Evolutionary conservation across 2,329 filamentous ascomycete species (phyloP), one percentile per base, ranked within the genome.

Genomic region (Trichoderma oligosporum): DNA sequence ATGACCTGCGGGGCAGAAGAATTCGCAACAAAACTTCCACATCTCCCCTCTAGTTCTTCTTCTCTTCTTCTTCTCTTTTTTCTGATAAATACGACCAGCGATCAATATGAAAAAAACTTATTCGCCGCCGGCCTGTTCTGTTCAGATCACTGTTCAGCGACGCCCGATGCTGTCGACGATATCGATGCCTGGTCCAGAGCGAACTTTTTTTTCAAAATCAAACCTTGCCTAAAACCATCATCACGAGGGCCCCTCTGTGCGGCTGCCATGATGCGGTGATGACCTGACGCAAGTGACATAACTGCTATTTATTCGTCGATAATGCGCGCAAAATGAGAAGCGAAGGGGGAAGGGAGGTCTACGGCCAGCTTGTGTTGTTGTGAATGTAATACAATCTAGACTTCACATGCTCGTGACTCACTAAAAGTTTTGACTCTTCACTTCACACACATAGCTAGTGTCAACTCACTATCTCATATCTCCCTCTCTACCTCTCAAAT

Each of bases 221-320:
- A n/a, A 79, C 79, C 75, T 82, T 83, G 80, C 75, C 76, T 79
- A 85, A 85, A 84, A 85, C 82, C 82, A 84, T 85, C 74, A 78
- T 83, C 81, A 83, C 79, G 82, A 85, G 82, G 80, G 82, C 81
- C 82, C 80, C 80, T 78, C 71, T 46, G 79, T 70, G 80, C 73
- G 81, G 81, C 80, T 76, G 68, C 81, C 82, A 84, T 83, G 82
- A 84, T 82, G 77, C 80, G 82, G 66, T 82, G 82, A 84, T 84
- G 81, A 85, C 82, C 82, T 84, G 78, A 83, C 76, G 77, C 80
- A 83, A 82, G 77, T 76, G 76, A 84, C 81, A 83, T 78, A 41
- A n/a, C n/a, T n/a, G n/a, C n/a, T 3, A 62, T 56, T 18, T 18
- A n/a, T 54, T 39, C 29, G 7, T 52, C 8, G n/a, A 36, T 31